Conservation (phyloP, 2,329 filamentous ascomycete species). For the Macrophomina phaseolina region DNA sequence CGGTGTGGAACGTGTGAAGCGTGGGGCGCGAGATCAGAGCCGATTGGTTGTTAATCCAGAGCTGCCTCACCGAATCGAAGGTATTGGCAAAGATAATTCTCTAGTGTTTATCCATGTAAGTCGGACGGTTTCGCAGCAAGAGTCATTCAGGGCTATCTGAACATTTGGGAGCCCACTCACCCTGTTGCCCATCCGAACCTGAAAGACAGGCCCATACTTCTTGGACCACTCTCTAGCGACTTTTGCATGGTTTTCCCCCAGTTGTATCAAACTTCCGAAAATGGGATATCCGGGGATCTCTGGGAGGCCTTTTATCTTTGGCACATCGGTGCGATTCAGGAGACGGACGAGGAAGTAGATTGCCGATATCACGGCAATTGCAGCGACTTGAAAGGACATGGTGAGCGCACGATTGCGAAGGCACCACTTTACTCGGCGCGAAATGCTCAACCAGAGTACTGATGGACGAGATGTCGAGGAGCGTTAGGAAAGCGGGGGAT, state of each 20-base stretch:
- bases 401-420: constrained; percentile 10
- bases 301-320: constrained; percentile 55
- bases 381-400: constrained; percentile 49
- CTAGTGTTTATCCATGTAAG: constrained; percentile 39
- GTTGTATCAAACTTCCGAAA: constrained; percentile 53
- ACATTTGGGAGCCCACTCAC: constrained; percentile 45
- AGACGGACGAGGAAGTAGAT: constrained; percentile 48
- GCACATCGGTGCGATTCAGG: constrained; percentile 54
- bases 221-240: constrained; percentile 54
- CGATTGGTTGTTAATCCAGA: constrained; percentile 82
- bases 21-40: constrained; percentile 77
- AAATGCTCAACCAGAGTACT: not conserved
- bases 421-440: not conserved
- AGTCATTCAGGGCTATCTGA: too few species aligned
- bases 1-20: constrained; percentile 81
- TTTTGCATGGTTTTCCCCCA: constrained; percentile 54
- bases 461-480: too few species aligned
- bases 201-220: constrained; percentile 58
- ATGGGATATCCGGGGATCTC: constrained; percentile 55
- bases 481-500: not conserved
- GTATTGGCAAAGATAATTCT: constrained; percentile 79
- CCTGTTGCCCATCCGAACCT: constrained; percentile 67
- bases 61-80: constrained; percentile 73
- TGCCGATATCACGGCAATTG: constrained; percentile 49
- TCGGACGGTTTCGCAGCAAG: not conserved